These are phyloP conservation scores for Collybiopsis confluens DNA, from an alignment of 768 basidiomycete genomes.

Conservation along the genomic window DNA sequence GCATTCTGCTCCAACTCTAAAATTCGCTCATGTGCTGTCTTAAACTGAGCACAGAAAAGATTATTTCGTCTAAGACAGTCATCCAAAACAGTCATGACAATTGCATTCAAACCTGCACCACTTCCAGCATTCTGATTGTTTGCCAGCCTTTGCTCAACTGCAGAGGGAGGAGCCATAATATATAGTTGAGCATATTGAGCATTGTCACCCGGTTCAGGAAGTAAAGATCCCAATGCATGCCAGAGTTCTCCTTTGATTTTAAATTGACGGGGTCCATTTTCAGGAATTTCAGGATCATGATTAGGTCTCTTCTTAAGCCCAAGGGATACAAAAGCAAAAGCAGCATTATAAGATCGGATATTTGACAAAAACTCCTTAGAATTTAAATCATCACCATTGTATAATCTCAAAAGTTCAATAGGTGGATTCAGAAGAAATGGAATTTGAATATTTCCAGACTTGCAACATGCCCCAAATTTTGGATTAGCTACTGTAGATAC, in stretches of 20 bases:
- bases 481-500: too few species aligned
- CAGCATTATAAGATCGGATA: not conserved
- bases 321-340: not conserved
- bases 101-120: not conserved
- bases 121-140: not conserved
- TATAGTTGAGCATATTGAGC: conserved; percentile 32
- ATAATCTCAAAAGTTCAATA: too few species aligned
- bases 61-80: not conserved
- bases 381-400: not conserved
- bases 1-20: not conserved
- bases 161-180: conserved; percentile 29
- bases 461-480: too few species aligned
- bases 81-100: not conserved
- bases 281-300: not conserved
- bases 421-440: too few species aligned
- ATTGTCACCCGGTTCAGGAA: conserved; percentile 13
- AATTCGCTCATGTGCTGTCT: not conserved
- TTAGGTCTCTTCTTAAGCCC: not conserved
- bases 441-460: too few species aligned
- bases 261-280: not conserved
- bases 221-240: conserved; percentile 26
- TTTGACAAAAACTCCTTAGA: not conserved
- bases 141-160: conserved; percentile 10
- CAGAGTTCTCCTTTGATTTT: conserved; percentile 26
- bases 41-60: not conserved